Conservation (phyloP, 306 rosid genomes). For the Vicia sativa region DNA sequence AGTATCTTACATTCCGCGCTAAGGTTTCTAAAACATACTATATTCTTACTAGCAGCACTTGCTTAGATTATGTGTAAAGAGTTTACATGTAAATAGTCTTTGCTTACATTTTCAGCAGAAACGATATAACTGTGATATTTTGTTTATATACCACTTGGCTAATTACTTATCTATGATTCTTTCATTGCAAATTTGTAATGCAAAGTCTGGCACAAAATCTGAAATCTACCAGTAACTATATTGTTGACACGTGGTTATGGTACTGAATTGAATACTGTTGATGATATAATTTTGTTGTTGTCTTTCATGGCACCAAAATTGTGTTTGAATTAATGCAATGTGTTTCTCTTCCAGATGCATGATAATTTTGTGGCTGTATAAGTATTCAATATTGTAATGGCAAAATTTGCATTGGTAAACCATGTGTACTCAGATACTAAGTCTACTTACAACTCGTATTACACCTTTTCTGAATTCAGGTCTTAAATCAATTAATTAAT, state of each 20-base stretch:
- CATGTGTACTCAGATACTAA: constrained; percentile 16
- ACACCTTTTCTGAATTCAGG: constrained; percentile 48
- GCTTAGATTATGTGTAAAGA: not conserved
- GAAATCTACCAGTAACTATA: constrained; percentile 5
- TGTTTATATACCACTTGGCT: constrained; percentile 24
- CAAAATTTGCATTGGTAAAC: constrained; percentile 27
- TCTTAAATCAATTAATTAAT: constrained; percentile 56
- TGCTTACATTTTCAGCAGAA: constrained; percentile 26
- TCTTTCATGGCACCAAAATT: constrained; percentile 10
- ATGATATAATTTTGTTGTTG: constrained; percentile 9
- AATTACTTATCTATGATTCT: not conserved
- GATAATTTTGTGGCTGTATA: constrained; percentile 27
- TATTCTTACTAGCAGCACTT: not conserved
- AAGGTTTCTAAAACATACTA: not conserved
- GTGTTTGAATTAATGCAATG: constrained; percentile 21
- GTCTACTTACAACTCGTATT: constrained; percentile 33
- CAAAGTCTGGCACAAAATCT: constrained; percentile 23
- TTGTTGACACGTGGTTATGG: constrained; percentile 25
- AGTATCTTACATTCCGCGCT: too few relatives aligned
- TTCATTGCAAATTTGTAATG: constrained; percentile 4
- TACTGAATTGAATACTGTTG: not conserved
- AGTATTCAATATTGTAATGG: constrained; percentile 28
- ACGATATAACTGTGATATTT: constrained; percentile 16
- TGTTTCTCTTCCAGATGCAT: constrained; percentile 26
- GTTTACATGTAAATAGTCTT: not conserved